Percentiles rank a stretch among this genome's conserved stretches.
Evolutionary conservation across 305 asterid genomes (phyloP).

Genomic region (Solanum hybrid): DNA sequence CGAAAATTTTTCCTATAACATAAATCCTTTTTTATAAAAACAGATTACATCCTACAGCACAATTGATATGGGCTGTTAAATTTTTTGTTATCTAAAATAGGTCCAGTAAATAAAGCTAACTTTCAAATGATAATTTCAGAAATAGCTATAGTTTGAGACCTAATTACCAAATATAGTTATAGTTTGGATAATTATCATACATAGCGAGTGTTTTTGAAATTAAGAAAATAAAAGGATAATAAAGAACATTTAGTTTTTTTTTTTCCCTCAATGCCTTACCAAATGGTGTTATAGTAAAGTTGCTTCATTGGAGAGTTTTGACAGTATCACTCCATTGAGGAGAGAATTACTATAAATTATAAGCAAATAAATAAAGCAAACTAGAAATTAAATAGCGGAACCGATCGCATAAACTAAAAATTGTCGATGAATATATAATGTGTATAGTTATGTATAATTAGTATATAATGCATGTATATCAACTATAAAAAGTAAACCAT

Average conservation of each 20-base stretch:
- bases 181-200: neutral
- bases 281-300: too few species aligned
- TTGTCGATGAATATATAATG: neutral
- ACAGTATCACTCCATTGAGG: too few species aligned
- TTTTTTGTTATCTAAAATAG: neutral
- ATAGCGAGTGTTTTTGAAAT: neutral
- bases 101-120: neutral
- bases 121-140: neutral
- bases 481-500: neutral
- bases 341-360: too few species aligned
- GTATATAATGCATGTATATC: neutral
- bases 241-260: too few species aligned
- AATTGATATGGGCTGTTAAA: neutral
- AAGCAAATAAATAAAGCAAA: too few species aligned
- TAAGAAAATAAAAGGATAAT: too few species aligned
- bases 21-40: neutral
- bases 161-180: neutral
- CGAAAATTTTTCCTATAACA: neutral
- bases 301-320: too few species aligned
- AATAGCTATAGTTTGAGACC: neutral
- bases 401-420: neutral
- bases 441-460: neutral
- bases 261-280: too few species aligned
- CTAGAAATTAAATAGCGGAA: too few species aligned
- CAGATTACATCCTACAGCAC: neutral